Evolutionary conservation across 129 eudicot species (phyloP).

Genomic region (Centrapalus pauciflorus): DNA sequence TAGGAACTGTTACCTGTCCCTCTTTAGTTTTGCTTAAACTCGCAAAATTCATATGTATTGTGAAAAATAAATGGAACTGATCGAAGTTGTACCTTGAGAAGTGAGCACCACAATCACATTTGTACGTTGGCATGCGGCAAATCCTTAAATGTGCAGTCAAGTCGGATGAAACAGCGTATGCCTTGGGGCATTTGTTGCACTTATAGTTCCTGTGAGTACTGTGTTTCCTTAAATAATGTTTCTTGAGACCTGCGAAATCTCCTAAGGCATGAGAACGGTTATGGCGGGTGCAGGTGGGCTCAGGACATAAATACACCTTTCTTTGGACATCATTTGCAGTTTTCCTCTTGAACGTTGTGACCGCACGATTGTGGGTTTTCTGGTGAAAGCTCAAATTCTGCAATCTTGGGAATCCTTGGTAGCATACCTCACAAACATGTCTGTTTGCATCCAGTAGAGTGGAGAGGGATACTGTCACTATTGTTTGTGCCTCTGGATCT

Average conservation of each 20-base stretch:
- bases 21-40: not conserved
- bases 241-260: constrained; percentile 56
- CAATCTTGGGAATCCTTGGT: constrained; percentile 46
- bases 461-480: constrained; percentile 32
- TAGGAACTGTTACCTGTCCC: not conserved
- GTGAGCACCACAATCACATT: constrained; percentile 39
- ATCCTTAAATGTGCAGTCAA: constrained; percentile 47
- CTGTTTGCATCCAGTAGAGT: constrained; percentile 39
- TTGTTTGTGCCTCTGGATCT: constrained; percentile 44
- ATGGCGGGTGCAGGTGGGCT: constrained; percentile 48
- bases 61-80: not conserved
- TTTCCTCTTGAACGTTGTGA: constrained; percentile 29
- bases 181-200: constrained; percentile 42
- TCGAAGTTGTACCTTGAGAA: constrained; percentile 38
- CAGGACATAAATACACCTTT: constrained; percentile 51
- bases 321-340: constrained; percentile 22
- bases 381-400: constrained; percentile 53
- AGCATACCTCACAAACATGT: constrained; percentile 45
- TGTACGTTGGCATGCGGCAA: constrained; percentile 37
- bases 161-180: constrained; percentile 46
- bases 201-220: constrained; percentile 37
- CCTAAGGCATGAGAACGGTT: constrained; percentile 42
- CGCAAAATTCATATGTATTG: not conserved
- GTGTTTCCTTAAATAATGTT: constrained; percentile 53
- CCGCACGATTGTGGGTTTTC: constrained; percentile 48